A percentile compares a stretch with the other conserved stretches of the same genome.
phyloP scores from a whole-genome alignment of 1,284 basidiomycete genomes.

The Lentinula novae-zelandiae region DNA sequence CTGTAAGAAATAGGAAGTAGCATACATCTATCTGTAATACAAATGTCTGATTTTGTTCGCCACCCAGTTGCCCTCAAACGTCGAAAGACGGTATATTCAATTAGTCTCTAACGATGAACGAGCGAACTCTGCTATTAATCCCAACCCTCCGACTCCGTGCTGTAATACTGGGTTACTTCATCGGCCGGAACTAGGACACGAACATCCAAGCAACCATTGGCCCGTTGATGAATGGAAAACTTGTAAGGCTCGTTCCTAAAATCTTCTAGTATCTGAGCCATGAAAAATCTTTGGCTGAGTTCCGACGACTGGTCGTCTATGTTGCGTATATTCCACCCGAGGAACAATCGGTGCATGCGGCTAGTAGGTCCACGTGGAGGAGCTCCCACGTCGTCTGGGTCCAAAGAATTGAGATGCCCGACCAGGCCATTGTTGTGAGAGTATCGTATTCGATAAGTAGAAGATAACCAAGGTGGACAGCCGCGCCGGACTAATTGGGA shows the following conservation, averaged over 20 bases:
- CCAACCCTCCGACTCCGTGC: constrained; percentile 47
- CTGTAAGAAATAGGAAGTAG: no score
- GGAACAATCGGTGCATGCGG: constrained; percentile 38
- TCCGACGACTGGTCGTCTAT: constrained; percentile 40
- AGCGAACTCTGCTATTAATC: not conserved
- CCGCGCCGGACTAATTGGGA: constrained; percentile 57
- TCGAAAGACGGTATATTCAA: no score
- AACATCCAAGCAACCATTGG: constrained; percentile 39
- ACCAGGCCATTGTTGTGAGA: constrained; percentile 47
- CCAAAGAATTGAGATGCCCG: constrained; percentile 32
- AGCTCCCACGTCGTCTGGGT: constrained; percentile 15
- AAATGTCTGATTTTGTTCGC: no score
- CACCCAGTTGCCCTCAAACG: no score
- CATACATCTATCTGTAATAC: no score
- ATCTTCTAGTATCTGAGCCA: constrained; percentile 45
- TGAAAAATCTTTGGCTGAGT: constrained; percentile 46
- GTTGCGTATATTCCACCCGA: constrained; percentile 60
- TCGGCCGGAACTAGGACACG: constrained; percentile 40
- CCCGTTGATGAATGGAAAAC: constrained; percentile 36
- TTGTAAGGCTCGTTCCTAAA: constrained; percentile 43
- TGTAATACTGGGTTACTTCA: constrained; percentile 42
- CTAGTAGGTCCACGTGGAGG: constrained; percentile 7
- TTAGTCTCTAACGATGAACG: no score
- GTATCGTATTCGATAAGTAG: constrained; percentile 52
- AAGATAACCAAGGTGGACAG: constrained; percentile 55